Base-by-base conservation (phyloP, 1,284 basidiomycete species). In the Tylopilus orsonianus region DNA sequence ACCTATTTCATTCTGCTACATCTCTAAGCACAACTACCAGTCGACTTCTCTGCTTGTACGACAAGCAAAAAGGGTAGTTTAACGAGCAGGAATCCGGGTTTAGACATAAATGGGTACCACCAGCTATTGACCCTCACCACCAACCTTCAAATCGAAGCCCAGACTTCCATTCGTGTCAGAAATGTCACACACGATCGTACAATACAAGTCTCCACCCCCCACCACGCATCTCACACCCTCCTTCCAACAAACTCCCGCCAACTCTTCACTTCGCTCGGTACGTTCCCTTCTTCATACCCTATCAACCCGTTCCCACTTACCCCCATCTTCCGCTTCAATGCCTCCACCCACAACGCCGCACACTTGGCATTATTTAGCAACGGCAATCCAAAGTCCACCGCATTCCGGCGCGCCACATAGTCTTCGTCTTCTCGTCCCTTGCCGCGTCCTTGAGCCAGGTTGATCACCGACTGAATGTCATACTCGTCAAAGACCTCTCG, bases 401-500 rank as follows among this genome's bases (percentile, higher is more conserved):
- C 91, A 61, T 93, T 94, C 57, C 92, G 88, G 50, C 50, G 82
- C 46, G 97, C 94, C 36, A 98, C 95, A 62, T 99, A 99, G 66
- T 99, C 94, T 71, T 97, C 93, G 69, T 99, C 96, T 18, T 85
- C 76, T 22, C 86, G 83, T 58, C 86, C 83, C 42, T 75, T 76
- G 24, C 88, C 96, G 13, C 95, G 83, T 54, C 82, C 75, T 63
- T 87, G 84, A 16, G 96, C 89, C 41, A 99, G 79, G 74, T 99
- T 98, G 72, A 99, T 85, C 38, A 99, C 96, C 50, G 87, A 90
- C 64, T 95, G 89, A 64, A 99, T 97, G 61, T 98, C 92, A 69
- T 90, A 89, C 69, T 97, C 91, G 69, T 97, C 93, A 59, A 92
- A 90, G 18, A 90, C 90, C 68, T 96, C 90, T 27, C 93, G 85